phyloP scores from a whole-genome alignment of 768 basidiomycete genomes.

The Rhodotorula kratochvilovae region DNA sequence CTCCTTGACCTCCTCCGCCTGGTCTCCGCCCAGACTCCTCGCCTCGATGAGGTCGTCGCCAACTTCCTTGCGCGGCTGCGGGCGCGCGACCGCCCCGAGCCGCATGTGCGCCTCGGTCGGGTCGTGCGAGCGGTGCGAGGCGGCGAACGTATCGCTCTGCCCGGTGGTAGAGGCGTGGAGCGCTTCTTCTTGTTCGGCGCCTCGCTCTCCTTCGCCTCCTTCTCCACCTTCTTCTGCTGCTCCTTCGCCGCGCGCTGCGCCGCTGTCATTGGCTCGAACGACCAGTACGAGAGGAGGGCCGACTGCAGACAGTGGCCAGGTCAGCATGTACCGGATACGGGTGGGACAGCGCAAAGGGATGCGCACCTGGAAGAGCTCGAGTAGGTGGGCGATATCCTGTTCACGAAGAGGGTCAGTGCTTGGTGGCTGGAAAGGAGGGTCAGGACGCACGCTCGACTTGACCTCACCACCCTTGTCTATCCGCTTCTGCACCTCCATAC shows the following conservation, averaged over 20 bases:
- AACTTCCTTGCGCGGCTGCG: not conserved
- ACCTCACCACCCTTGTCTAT: slow-evolving; percentile 55
- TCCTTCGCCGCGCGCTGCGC: not conserved
- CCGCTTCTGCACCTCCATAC: slow-evolving; percentile 61
- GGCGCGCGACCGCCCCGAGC: slow-evolving; percentile 1
- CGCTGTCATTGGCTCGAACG: slow-evolving; percentile 54
- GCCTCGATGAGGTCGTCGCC: slow-evolving; percentile 6
- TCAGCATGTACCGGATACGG: not conserved
- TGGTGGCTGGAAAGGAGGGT: not conserved
- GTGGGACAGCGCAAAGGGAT: too few relatives aligned
- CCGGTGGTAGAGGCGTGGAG: not conserved
- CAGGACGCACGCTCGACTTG: slow-evolving; percentile 55
- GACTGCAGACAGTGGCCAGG: slow-evolving; percentile 50
- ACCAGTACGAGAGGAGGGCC: slow-evolving; percentile 67
- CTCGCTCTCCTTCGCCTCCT: not conserved
- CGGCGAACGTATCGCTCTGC: too few relatives aligned
- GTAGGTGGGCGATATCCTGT: slow-evolving; percentile 66
- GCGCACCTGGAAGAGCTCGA: slow-evolving; percentile 71
- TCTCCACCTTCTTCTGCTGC: not conserved
- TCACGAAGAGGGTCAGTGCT: not conserved
- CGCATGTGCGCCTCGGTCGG: slow-evolving; percentile 16
- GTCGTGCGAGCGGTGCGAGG: slow-evolving; percentile 4
- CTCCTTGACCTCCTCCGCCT: not conserved
- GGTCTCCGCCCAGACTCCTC: slow-evolving; percentile 14
- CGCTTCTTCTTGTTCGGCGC: not conserved